Evolutionary conservation across 1,139 yeast species (phyloP), one percentile per base, ranked within the genome.

Genomic region (Candida sanyaensis): DNA sequence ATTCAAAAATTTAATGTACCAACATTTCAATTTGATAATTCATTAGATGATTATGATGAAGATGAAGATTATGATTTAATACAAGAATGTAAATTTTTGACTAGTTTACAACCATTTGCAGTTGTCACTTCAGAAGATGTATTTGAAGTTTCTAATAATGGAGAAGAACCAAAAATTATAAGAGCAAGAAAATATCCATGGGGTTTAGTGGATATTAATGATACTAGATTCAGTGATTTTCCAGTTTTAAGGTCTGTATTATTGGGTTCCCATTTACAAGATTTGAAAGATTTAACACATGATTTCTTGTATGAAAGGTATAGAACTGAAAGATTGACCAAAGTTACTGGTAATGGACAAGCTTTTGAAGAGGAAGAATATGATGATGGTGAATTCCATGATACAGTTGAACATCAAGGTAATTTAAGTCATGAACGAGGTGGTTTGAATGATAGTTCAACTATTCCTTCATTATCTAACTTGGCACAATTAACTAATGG

Each of bases 131-230:
- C 96, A 2, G 83, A 80, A 61, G 69, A 66, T 24, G 75, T 75
- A 34, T 72, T 66, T 52, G 86, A 81, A 56, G 64, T 74, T 41
- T 64, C 61, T 27, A 76, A 83, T 23, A 93, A 92, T 9, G 75
- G 78, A 52, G 37, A 32, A 21, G 28, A 42, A 40, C 48, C 65
- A n/a, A 64, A 57, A 42, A 64, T 76, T 42, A 78, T 87, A 41
- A 82, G 92, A 54, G 97, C 90, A 6, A 81, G 99, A 65, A 81
- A 84, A 64, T 93, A 92, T 64, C 97, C 97, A 17, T 93, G 99
- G 98, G 98, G 98, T 0, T 68, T 83, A 47, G 84, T 93, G 43
- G 96, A 92, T 63, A 76, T 81, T 43, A 92, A 89, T 60, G 95
- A 93, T 63, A 84, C 96, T 21, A 81, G 81, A 48, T 81, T 85